Base-by-base conservation (phyloP, 176 grass and related monocot species). In the Olyra latifolia region DNA sequence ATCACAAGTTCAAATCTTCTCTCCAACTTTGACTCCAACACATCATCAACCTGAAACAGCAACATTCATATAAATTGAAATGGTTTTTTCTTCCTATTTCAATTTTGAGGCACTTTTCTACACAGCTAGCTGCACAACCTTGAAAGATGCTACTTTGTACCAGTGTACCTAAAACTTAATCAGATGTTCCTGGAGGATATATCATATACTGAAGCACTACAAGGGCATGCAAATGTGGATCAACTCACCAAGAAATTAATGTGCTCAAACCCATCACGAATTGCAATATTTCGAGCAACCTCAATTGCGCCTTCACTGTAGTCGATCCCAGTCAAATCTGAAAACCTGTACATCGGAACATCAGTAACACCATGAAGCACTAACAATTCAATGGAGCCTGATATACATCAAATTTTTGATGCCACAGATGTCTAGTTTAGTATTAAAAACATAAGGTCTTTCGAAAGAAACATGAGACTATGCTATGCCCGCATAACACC, bases 291-390 rank as follows among this genome's bases (percentile, higher is more conserved):
- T 50, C 85, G 85, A 19, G 95, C 95, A 75, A 92, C 80, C 70
- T 98, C 95, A 78, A 94, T 91, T 28, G 83, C 90, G 1, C 82
- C 86, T 83, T 98, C 95, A 74, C 88, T 91, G 48, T 94, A 94
- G 89, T 98, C 92, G 14, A 93, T 94, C 57, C 95, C 95, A 91
- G 89, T 94, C 66, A 98, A 76, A 88, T 98, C 83, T 60, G 75
- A 77, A 83, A 94, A 98, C 83, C 95, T 98, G 87, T 10, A 88
- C 69, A 30, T 77, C 57, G 45, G 73, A n/a, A 62, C 2, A 44
- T 76, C 46, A 89, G 77, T 76, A 54, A 55, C 39, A 20, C 7
- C 66, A 81, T 48, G 25, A 81, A 35, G 20, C 20, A 69, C 23
- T 88, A 63, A n/a, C 27, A 81, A 30, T 22, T 15, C 28, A 7